A percentile compares a stretch with the other conserved stretches of the same genome.
Evolutionary conservation across 1,284 basidiomycete species (phyloP).

Genomic region (Macrocybe sp.): DNA sequence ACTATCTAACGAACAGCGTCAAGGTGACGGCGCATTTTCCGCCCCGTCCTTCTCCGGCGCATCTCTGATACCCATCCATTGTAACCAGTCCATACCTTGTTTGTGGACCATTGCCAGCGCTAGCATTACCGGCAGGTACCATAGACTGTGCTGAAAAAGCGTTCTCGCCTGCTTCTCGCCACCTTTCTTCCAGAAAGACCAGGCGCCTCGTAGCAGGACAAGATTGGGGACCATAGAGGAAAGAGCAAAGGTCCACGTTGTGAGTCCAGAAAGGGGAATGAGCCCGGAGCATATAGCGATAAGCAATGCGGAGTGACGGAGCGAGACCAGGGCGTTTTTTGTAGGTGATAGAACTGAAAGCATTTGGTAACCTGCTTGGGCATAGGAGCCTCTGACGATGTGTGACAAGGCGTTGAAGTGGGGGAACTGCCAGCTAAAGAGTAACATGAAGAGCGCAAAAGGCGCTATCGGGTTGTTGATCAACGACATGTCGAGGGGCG

Average conservation of each 20-base stretch:
- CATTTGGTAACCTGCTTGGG: slow-evolving; percentile 94
- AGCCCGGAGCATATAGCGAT: slow-evolving; percentile 79
- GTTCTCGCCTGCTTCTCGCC: slow-evolving; percentile 80
- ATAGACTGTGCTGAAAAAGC: slow-evolving; percentile 82
- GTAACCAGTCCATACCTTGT: slow-evolving; percentile 71
- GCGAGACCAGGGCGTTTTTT: slow-evolving; percentile 82
- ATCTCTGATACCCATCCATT: slow-evolving; percentile 39
- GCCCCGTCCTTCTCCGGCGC: slow-evolving; percentile 20
- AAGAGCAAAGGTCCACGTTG: slow-evolving; percentile 83
- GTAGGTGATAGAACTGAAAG: slow-evolving; percentile 77
- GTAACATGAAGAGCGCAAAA: slow-evolving; percentile 71
- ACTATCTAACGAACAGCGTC: background rate
- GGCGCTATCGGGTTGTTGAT: slow-evolving; percentile 77
- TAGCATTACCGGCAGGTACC: slow-evolving; percentile 89
- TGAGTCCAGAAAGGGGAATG: slow-evolving; percentile 83
- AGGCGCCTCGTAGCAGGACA: slow-evolving; percentile 67
- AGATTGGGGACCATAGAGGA: slow-evolving; percentile 78
- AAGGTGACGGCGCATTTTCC: slow-evolving; percentile 4
- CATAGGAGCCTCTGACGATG: slow-evolving; percentile 85
- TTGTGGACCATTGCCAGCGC: slow-evolving; percentile 95
- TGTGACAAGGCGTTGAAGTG: slow-evolving; percentile 97
- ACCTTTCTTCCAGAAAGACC: slow-evolving; percentile 68
- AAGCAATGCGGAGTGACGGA: slow-evolving; percentile 81
- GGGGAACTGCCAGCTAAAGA: slow-evolving; percentile 99
- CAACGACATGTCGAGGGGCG: slow-evolving; percentile 36